Base-by-base conservation (phyloP, 1,284 basidiomycete genomes). In the Tylopilus sp. region DNA sequence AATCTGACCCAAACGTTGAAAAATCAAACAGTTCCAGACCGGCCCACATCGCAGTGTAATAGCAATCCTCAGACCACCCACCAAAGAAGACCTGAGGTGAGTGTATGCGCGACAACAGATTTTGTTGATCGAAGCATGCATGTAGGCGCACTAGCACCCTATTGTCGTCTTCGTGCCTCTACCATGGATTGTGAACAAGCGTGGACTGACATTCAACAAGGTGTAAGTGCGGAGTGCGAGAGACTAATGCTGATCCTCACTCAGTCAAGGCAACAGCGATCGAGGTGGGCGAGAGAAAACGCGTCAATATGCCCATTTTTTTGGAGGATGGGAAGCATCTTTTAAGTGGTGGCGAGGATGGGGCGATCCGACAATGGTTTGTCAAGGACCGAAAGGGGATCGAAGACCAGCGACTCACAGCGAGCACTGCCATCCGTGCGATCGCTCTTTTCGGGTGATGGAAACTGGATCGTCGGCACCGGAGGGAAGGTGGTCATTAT, bases 401-500 rank as follows among this genome's bases (percentile, higher is more conserved):
- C 5, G 41, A 28, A 21, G 43, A 48, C 13, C 4, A 25, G 31
- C 21, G 3, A 8, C n/a, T 48, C n/a, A 26, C 13, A 3, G 15
- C 37, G 4, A 12, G 18, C 2, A 18, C 18, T 8, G 11, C 18
- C 13, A 19, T 36, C 35, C n/a, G 12, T 0, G 35, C 35, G 13
- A 48, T 49, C 19, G 31, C n/a, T n/a, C 31, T 49, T n/a, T 8
- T 48, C 48, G 5, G 2, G 21, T 10, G 28, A 49, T 26, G 33
- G 30, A 2, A 48, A 48, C 12, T 48, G 47, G 44, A 25, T 49
- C 23, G n/a, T 48, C 45, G 29, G 45, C 26, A 13, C 25, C 6
- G 48, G 45, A 8, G 6, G 15, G 2, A 15, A 25, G 30, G 37
- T 40, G 18, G 45, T 26, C 25, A 48, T 29, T 2, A 37, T 49